Base-by-base conservation (phyloP, 1,284 basidiomycete species). In the Phenoliferia sp. region DNA sequence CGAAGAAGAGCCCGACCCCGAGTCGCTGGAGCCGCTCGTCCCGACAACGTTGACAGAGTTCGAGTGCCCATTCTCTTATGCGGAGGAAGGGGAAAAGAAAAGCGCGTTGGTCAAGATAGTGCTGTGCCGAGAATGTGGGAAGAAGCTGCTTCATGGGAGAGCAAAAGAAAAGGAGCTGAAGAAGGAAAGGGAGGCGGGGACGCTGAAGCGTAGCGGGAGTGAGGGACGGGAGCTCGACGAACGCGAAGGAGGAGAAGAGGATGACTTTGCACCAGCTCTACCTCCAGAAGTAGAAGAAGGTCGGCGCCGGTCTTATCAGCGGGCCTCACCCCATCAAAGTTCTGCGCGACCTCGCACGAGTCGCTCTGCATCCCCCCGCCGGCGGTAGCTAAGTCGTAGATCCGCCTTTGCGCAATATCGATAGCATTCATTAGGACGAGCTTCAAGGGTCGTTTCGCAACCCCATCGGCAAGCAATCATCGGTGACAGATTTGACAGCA, bases 101-200 rank as follows among this genome's bases (percentile, higher is more conserved):
- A 85, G 85, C 60, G 90, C 91, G 0, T 80, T 95, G 15, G 94
- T 96, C 59, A 96, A 97, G 77, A 86, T 94, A 1, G 90, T 90
- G 0, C 79, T 96, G 29, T 97, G 93, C 76, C 77, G 81, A 28
- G 84, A 81, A 73, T 96, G 94, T 76, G 80, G 85, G 60, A 85
- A 84, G 76, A 96, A 94, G 82, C 80, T 97, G 73, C 87, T 88
- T 84, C 93, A 88, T 68, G 84, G 83, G 71, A 85, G 87, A 75
- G 86, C 88, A 35, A 74, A 73, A 39, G 71, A 84, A 76, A 83
- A 82, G 73, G 63, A 65, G 56, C 34, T 28, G 61, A 33, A 19
- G 39, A 34, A 35, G 33, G 16, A 29, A 26, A 31, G 29, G 35
- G 63, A n/a, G n/a, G 32, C 0, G 28, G 28, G 48, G 22, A 19